These are phyloP conservation scores for Coccomyxa sp. DNA, from an alignment of 139 green algal genomes.

Conservation along the genomic window DNA sequence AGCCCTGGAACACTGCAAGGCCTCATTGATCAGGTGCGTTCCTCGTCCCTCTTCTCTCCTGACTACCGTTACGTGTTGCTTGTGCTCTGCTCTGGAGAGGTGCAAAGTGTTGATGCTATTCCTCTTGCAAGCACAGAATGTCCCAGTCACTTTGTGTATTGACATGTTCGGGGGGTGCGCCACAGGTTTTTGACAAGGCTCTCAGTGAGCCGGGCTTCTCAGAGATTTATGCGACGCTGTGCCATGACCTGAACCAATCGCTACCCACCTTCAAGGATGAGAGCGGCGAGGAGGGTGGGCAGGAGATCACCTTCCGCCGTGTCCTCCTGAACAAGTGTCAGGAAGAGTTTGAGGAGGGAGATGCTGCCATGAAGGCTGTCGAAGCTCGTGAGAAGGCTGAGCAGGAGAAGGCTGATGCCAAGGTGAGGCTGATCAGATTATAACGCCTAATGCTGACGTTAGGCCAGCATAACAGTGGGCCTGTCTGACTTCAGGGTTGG, in stretches of 20 bases:
- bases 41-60: not conserved
- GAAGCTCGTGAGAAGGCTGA: slow-evolving; percentile 60
- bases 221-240: slow-evolving; percentile 90
- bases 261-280: slow-evolving; percentile 30
- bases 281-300: not conserved
- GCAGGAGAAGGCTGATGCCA: slow-evolving; percentile 22
- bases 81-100: no score
- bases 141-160: no score
- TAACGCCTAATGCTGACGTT: not conserved
- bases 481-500: no score
- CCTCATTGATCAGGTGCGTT: slow-evolving; percentile 69
- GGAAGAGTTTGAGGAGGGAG: slow-evolving; percentile 88
- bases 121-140: no score
- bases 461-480: no score
- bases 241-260: slow-evolving; percentile 27
- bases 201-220: slow-evolving; percentile 93
- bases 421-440: not conserved
- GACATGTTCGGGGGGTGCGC: not conserved
- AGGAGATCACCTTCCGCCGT: slow-evolving; percentile 58
- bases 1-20: slow-evolving; percentile 71
- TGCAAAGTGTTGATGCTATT: not conserved
- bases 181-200: slow-evolving; percentile 95
- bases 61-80: not conserved
- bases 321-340: slow-evolving; percentile 98
- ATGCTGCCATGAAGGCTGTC: slow-evolving; percentile 53